Evolutionary conservation across 176 grass and related monocot genomes (phyloP).

Genomic region (Carex myosuroides): DNA sequence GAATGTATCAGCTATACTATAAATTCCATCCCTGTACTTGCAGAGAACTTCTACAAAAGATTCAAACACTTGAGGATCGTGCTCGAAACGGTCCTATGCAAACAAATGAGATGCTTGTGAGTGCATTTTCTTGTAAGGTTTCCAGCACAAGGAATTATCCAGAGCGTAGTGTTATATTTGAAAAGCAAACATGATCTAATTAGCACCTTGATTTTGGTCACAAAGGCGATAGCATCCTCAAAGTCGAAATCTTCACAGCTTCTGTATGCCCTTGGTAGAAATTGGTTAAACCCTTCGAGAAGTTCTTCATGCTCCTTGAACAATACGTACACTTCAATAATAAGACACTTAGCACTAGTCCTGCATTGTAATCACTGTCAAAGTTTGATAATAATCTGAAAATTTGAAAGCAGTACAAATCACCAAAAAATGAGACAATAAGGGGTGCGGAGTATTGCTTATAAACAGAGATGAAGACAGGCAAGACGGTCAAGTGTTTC

Average conservation of each 20-base stretch:
- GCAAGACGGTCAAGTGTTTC: too few relatives aligned
- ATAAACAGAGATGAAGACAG: too few relatives aligned
- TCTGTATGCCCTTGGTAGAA: neutral
- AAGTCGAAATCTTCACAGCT: neutral
- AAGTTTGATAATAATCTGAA: conserved; percentile 1
- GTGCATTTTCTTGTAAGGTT: neutral
- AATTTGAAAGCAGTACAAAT: neutral
- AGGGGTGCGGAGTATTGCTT: too few relatives aligned
- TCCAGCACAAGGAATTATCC: neutral
- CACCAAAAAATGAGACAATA: neutral
- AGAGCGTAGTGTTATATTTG: neutral
- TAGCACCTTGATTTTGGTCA: neutral
- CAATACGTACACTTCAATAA: neutral
- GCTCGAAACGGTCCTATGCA: neutral
- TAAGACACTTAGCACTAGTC: neutral
- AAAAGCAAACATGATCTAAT: neutral
- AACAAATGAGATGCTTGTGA: neutral
- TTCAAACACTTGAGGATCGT: neutral
- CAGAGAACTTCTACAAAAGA: neutral
- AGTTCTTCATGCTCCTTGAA: conserved; percentile 14
- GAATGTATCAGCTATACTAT: neutral
- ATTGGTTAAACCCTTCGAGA: neutral
- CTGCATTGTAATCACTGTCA: neutral
- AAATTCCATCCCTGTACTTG: neutral
- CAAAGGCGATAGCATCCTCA: neutral